A percentile compares a stretch with the other conserved stretches of the same genome.
These are phyloP conservation scores for Boletus rubropictus DNA, from an alignment of 768 basidiomycete species.

Conservation along the genomic window DNA sequence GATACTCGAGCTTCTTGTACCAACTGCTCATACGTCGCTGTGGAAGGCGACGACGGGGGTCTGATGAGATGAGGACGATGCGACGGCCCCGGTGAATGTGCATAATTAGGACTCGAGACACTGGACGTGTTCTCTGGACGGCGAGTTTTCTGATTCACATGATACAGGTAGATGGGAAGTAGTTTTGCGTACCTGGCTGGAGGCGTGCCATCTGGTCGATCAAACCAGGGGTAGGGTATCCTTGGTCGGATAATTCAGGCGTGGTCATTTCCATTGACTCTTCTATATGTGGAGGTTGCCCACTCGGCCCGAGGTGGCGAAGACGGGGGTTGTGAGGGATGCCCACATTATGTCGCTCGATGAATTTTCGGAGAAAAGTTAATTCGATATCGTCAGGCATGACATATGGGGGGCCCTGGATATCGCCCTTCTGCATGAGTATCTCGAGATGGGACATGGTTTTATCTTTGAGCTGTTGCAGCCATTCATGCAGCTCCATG, in stretches of 20 bases:
- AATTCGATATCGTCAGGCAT: constrained; percentile 80
- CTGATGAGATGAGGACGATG: constrained; percentile 35
- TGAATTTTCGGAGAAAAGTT: constrained; percentile 73
- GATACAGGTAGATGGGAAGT: neutral
- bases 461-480: constrained; percentile 83
- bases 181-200: constrained; percentile 28
- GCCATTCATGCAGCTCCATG: constrained; percentile 85
- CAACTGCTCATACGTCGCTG: constrained; percentile 48
- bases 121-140: constrained; percentile 24
- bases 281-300: constrained; percentile 30
- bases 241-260: constrained; percentile 31
- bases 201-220: constrained; percentile 33
- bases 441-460: constrained; percentile 84
- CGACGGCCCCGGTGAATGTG: constrained; percentile 28
- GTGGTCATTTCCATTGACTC: constrained; percentile 32
- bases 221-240: constrained; percentile 25
- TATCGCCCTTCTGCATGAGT: constrained; percentile 84
- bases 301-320: constrained; percentile 42
- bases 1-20: constrained; percentile 54
- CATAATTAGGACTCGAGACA: constrained; percentile 30
- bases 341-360: constrained; percentile 70
- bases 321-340: constrained; percentile 78
- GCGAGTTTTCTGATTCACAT: constrained; percentile 3
- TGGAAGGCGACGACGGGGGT: constrained; percentile 46
- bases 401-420: constrained; percentile 73